Percentiles rank a stretch among this genome's conserved stretches.
Conservation (phyloP, 129 eudicot genomes). For the Gnaphalium uliginosum region DNA sequence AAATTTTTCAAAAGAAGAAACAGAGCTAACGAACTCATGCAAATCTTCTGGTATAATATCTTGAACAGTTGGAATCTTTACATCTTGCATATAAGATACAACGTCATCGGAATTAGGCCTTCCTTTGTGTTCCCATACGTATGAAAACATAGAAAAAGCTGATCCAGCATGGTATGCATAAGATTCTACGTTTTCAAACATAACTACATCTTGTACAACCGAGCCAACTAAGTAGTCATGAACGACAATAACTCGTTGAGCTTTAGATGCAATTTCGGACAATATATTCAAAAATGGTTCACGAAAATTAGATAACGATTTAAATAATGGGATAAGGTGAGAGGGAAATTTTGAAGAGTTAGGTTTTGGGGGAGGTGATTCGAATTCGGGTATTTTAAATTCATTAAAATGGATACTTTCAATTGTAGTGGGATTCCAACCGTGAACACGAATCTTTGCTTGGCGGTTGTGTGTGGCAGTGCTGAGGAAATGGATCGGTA, state of each 20-base stretch:
- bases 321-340: too few relatives aligned
- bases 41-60: neutral
- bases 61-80: neutral
- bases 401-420: too few relatives aligned
- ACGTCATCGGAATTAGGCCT: conserved; percentile 25
- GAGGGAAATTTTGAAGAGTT: too few relatives aligned
- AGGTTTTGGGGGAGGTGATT: too few relatives aligned
- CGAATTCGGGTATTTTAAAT: too few relatives aligned
- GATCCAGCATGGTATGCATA: conserved; percentile 40
- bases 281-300: too few relatives aligned
- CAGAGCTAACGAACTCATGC: neutral
- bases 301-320: too few relatives aligned
- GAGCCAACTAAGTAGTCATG: conserved; percentile 46
- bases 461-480: conserved; percentile 47
- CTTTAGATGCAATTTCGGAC: neutral
- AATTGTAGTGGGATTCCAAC: too few relatives aligned
- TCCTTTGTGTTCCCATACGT: conserved; percentile 24
- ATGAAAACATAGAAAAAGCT: conserved; percentile 31
- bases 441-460: too few relatives aligned
- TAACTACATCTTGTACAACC: conserved; percentile 44
- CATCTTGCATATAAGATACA: neutral
- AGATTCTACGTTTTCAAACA: conserved; percentile 37
- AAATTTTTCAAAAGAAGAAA: neutral
- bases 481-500: conserved; percentile 52
- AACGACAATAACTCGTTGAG: conserved; percentile 37